phyloP scores from a whole-genome alignment of 1,139 yeast genomes.

The Geotrichum phurueaensis region DNA sequence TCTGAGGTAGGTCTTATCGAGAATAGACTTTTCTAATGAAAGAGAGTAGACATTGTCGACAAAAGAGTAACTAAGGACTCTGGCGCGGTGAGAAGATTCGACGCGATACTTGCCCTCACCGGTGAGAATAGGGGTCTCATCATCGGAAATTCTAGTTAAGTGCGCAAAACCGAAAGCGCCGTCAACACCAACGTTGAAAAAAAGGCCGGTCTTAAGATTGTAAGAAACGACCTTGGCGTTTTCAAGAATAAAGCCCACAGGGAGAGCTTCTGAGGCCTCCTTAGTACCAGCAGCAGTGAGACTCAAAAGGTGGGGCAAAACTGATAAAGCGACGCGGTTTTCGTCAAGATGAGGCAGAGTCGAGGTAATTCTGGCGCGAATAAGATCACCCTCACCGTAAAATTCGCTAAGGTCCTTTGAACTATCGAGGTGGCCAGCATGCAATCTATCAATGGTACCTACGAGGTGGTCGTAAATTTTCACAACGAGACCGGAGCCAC shows the following conservation, averaged over 20 bases:
- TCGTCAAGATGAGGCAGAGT: slow-evolving; percentile 42
- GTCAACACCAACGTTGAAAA: slow-evolving; percentile 41
- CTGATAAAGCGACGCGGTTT: slow-evolving; percentile 57
- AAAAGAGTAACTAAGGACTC: slow-evolving; percentile 64
- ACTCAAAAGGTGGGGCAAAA: slow-evolving; percentile 49
- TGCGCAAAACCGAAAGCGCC: slow-evolving; percentile 38
- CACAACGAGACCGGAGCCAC: slow-evolving; percentile 51
- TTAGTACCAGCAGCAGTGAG: slow-evolving; percentile 20
- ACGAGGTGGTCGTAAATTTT: slow-evolving; percentile 70
- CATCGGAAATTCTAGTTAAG: slow-evolving; percentile 59
- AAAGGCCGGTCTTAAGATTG: slow-evolving; percentile 38
- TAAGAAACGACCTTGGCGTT: slow-evolving; percentile 51
- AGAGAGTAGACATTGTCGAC: slow-evolving; percentile 63
- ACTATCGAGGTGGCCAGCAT: slow-evolving; percentile 47
- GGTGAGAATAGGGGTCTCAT: slow-evolving; percentile 40
- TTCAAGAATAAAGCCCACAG: slow-evolving; percentile 68
- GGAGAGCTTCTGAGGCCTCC: slow-evolving; percentile 50
- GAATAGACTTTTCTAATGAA: slow-evolving; percentile 59
- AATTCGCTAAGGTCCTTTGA: slow-evolving; percentile 50
- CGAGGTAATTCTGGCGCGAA: slow-evolving; percentile 68
- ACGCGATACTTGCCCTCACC: slow-evolving; percentile 40
- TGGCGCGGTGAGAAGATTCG: slow-evolving; percentile 67
- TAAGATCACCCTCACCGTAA: slow-evolving; percentile 57
- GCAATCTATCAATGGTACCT: slow-evolving; percentile 66
- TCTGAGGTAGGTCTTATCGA: slow-evolving; percentile 60